Evolutionary conservation across 305 asterid genomes (phyloP), one percentile per base, ranked within the genome.

Genomic region (Nicotiana rustica): DNA sequence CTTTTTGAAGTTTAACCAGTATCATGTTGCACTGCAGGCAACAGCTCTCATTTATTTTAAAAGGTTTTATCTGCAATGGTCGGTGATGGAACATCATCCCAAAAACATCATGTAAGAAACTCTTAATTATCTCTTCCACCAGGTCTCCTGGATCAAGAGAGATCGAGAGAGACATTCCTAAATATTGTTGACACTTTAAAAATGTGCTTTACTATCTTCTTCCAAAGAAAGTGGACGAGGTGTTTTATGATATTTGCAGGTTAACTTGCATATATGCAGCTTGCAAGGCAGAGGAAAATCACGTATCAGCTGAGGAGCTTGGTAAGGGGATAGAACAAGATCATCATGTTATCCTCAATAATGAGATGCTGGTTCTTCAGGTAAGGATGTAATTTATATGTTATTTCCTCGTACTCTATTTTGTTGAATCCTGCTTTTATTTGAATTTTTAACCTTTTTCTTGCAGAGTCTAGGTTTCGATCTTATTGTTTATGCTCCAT

Each of bases 31-130:
- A 89, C 79, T 90, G 91, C 97, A 96, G 98, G 98, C 97, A 62
- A 94, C 98, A 15, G 96, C 98, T 71, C 98, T 94, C 85, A 91
- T 94, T 87, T 96, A 93, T 86, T 96, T 93, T 86, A 94, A 96
- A 88, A 90, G 99, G 86, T 96, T 96, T 88, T 94, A 94, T 90
- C 90, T 96, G 90, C 96, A 91, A 84, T 96, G 98, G 98, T 94
- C 97, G 21, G 99, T 94, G 82, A 94, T 95, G 98, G 98, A 94
- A 86, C 99, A 96, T 90, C 98, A 96, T 70, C 99, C 99, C 18
- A 93, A 96, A 89, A 88, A 94, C 88, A 91, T 93, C 91, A 96
- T 94, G 98, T 94, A 90, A 77, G 90, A 41, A 41, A 41, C 47
- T 41, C 65, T 65, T 84, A 41, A 78, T 84, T 89, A 88, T 84